Conservation (phyloP, 2,329 filamentous ascomycete species). For the Sclerotinia spermophila region DNA sequence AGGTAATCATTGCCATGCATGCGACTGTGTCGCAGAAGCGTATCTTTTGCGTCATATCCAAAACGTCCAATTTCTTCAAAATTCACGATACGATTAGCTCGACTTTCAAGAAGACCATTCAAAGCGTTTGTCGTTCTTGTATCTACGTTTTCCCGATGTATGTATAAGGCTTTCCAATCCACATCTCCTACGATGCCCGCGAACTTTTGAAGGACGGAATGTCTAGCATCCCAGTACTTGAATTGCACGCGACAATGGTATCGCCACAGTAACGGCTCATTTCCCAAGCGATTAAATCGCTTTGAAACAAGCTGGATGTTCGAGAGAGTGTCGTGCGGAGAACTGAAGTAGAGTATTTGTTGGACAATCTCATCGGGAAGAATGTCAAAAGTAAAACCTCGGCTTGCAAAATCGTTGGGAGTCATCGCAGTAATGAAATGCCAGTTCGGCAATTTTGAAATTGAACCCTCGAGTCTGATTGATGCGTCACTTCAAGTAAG, state of each 20-base stretch:
- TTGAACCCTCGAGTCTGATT: background rate
- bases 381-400: conserved; percentile 14
- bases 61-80: conserved; percentile 67
- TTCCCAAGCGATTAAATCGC: conserved; percentile 61
- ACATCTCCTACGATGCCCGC: conserved; percentile 50
- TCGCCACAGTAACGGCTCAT: conserved; percentile 76
- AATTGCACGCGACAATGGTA: conserved; percentile 67
- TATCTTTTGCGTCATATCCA: conserved; percentile 88
- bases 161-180: conserved; percentile 72
- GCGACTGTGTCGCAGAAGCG: conserved; percentile 64
- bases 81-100: conserved; percentile 64
- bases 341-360: conserved; percentile 64
- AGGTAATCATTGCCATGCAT: conserved; percentile 64
- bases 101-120: conserved; percentile 65
- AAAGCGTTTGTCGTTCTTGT: conserved; percentile 51
- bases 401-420: background rate
- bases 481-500: background rate
- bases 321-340: conserved; percentile 51
- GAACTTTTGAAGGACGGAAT: conserved; percentile 58
- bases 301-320: conserved; percentile 54
- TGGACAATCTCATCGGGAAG: conserved; percentile 80
- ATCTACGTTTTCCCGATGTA: conserved; percentile 53
- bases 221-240: conserved; percentile 68
- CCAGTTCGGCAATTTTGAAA: background rate
- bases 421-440: background rate